Evolutionary conservation across 2,329 filamentous ascomycete genomes (phyloP).

Genomic region (Berkeleyomyces basicola): DNA sequence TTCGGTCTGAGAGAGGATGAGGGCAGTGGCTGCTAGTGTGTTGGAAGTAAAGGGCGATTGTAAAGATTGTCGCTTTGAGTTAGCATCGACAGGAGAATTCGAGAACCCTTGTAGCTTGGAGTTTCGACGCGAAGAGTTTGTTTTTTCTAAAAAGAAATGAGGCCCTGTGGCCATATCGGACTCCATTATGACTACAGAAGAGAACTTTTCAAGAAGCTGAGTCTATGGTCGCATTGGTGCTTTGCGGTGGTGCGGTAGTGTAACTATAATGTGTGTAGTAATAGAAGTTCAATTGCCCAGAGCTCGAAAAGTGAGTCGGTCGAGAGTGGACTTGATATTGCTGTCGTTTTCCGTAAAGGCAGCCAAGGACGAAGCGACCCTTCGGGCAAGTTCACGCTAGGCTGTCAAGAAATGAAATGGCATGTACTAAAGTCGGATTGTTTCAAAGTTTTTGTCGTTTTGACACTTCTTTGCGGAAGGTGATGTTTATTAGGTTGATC

Average conservation of each 20-base stretch:
- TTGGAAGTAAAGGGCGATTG: conserved; percentile 5
- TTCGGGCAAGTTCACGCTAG: not conserved
- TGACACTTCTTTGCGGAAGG: not conserved
- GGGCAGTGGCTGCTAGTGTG: conserved; percentile 6
- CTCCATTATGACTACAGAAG: not conserved
- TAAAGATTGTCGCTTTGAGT: conserved; percentile 4
- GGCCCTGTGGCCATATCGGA: not conserved
- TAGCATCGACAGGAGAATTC: conserved; percentile 2
- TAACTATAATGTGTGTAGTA: not conserved
- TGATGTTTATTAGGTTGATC: not conserved
- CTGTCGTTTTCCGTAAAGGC: not conserved
- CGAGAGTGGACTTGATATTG: not conserved
- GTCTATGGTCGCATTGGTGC: not conserved
- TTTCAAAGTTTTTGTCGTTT: not conserved
- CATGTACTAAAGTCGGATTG: not conserved
- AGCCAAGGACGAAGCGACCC: not conserved
- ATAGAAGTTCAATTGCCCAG: not conserved
- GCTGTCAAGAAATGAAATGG: not conserved
- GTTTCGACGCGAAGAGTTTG: conserved; percentile 5
- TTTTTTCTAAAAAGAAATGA: not conserved
- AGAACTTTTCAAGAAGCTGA: not conserved
- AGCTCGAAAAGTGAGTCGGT: not conserved
- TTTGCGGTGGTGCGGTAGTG: not conserved
- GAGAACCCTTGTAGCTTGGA: conserved; percentile 7
- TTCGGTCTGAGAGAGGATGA: conserved; percentile 2